phyloP scores from a whole-genome alignment of 306 rosid species.

The Morella rubra region DNA sequence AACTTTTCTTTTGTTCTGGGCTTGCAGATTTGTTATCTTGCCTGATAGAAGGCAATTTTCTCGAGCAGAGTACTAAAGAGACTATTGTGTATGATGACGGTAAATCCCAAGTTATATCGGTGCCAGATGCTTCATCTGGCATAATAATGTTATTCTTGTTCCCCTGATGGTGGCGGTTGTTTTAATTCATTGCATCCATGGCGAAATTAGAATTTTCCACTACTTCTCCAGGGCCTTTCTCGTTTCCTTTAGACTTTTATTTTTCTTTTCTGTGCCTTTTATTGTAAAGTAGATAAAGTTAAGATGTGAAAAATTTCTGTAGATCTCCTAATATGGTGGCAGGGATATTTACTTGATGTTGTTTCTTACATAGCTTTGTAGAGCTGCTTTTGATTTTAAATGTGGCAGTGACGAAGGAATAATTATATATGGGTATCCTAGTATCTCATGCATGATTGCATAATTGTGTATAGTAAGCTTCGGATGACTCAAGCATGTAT shows the following conservation, averaged over 20 bases:
- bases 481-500: neutral
- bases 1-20: constrained; percentile 40
- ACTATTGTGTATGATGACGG: constrained; percentile 26
- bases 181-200: constrained; percentile 12
- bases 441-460: neutral
- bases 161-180: constrained; percentile 12
- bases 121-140: constrained; percentile 21
- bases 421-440: too few species aligned
- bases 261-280: neutral
- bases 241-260: constrained; percentile 1
- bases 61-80: constrained; percentile 26
- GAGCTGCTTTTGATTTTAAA: neutral
- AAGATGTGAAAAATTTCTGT: constrained; percentile 10
- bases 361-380: neutral
- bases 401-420: neutral
- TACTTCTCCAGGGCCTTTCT: constrained; percentile 11
- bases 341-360: neutral
- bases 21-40: constrained; percentile 44
- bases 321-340: constrained; percentile 4
- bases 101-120: constrained; percentile 17
- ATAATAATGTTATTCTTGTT: constrained; percentile 25
- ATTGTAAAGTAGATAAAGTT: constrained; percentile 17
- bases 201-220: constrained; percentile 15
- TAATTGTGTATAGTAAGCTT: neutral
- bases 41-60: constrained; percentile 37